Evolutionary conservation across 768 basidiomycete species (phyloP), one percentile per base, ranked within the genome.

Genomic region (Lactarius evosmus): DNA sequence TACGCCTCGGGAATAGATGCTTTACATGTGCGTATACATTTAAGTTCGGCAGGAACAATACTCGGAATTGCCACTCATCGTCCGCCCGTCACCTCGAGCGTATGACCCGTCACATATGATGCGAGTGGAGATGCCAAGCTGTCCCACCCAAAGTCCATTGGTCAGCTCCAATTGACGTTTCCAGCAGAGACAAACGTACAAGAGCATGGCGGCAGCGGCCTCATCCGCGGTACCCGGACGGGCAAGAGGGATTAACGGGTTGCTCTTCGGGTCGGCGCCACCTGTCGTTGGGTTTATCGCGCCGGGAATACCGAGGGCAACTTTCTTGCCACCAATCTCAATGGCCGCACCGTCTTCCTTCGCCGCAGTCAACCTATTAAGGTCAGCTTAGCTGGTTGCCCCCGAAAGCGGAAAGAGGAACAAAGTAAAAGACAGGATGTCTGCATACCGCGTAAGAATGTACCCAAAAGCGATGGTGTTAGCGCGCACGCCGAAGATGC

Each of bases 1-100:
- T 40, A 16, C 49, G 34, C 58, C 58, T 55, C 53, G 34, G 63
- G 53, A 36, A 40, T 49, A 49, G 34, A 50, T 64, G 34, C 58
- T 60, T 64, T 60, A 36, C 62, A 49, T 46, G 38, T 27, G 14
- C 14, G 25, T 49, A 49, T 60, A 64, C 46, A 64, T 50, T 49
- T 33, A 30, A 50, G 44, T 60, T 57, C 40, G 29, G 30, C 34
- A 63, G 52, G 57, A 34, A 53, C 33, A 53, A 55, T 36, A 49
- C 27, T 38, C 53, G 53, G 32, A 58, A 65, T 52, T 56, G 41
- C 64, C 65, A 62, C 66, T 58, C 58, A 67, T 62, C 40, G 59
- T 46, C 92, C 92, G 36, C 91, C 91, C 40, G 91, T 93, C 25
- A 90, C 88, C 74, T 92, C 90, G 59, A 93, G 77, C 17, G 89